These are phyloP conservation scores for Fusarium torreyae DNA, from an alignment of 2,329 filamentous ascomycete species.

Conservation along the genomic window DNA sequence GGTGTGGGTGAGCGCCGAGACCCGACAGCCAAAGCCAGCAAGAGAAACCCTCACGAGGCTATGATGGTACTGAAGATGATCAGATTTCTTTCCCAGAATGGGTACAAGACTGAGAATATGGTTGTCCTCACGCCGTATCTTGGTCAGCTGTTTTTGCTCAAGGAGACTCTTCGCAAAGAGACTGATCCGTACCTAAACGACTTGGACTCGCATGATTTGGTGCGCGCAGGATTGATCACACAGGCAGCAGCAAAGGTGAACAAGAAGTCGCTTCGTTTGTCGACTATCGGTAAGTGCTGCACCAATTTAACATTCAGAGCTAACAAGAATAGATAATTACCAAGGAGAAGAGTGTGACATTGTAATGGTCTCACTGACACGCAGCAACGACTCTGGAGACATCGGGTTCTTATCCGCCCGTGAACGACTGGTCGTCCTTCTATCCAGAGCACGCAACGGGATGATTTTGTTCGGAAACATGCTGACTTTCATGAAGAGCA, in stretches of 20 bases:
- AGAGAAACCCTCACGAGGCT: slow-evolving; percentile 74
- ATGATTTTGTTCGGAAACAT: slow-evolving; percentile 81
- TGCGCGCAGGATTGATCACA: slow-evolving; percentile 71
- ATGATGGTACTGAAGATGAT: slow-evolving; percentile 76
- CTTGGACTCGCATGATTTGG: slow-evolving; percentile 74
- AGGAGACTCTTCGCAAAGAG: slow-evolving; percentile 65
- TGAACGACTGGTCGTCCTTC: slow-evolving; percentile 78
- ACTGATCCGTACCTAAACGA: slow-evolving; percentile 79
- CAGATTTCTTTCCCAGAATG: slow-evolving; percentile 78
- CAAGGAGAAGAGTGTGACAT: slow-evolving; percentile 85
- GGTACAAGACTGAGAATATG: slow-evolving; percentile 75
- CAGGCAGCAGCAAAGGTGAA: slow-evolving; percentile 64
- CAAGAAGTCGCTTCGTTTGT: slow-evolving; percentile 71
- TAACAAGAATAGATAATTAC: slow-evolving; percentile 73
- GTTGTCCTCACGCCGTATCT: slow-evolving; percentile 82
- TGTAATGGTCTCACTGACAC: slow-evolving; percentile 76
- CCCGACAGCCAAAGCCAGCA: slow-evolving; percentile 64
- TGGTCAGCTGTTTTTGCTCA: slow-evolving; percentile 74
- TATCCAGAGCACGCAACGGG: slow-evolving; percentile 76
- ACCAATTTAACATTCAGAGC: accelerated
- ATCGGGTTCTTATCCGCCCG: slow-evolving; percentile 80
- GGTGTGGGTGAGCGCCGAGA: slow-evolving; percentile 66
- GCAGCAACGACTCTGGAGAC: slow-evolving; percentile 74
- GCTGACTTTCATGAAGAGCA: slow-evolving; percentile 74
- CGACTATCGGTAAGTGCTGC: slow-evolving; percentile 74